These are phyloP conservation scores for Stygiomarasmius scandens DNA, from an alignment of 1,284 basidiomycete genomes.

Conservation along the genomic window DNA sequence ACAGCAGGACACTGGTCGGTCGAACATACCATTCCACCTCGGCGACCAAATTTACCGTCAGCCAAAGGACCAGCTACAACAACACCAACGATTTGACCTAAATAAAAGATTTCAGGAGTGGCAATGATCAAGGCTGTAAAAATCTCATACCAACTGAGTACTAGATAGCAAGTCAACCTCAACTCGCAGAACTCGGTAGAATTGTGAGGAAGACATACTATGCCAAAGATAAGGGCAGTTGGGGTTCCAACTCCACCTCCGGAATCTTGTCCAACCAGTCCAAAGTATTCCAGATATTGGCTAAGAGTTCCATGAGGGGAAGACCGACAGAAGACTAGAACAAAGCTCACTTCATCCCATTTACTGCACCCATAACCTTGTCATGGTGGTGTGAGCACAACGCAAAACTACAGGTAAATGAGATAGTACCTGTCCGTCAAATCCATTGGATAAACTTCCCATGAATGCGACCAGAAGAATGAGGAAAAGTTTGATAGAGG, in stretches of 20 bases:
- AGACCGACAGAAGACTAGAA: neutral
- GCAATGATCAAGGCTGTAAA: neutral
- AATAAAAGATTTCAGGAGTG: neutral
- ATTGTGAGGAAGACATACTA: constrained; percentile 29
- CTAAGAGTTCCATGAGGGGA: constrained; percentile 21
- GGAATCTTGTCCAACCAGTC: constrained; percentile 38
- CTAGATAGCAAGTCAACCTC: neutral
- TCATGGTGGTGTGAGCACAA: neutral
- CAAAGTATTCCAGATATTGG: constrained; percentile 44
- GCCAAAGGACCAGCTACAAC: constrained; percentile 42
- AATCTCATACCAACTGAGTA: constrained; percentile 12
- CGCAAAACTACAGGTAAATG: neutral
- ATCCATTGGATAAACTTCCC: constrained; percentile 47
- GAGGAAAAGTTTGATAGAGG: constrained; percentile 42
- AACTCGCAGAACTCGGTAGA: neutral
- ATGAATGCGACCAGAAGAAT: constrained; percentile 45
- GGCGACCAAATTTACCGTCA: constrained; percentile 48
- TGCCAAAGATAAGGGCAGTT: constrained; percentile 44
- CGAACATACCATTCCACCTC: constrained; percentile 53
- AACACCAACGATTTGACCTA: constrained; percentile 41
- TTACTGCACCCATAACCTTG: constrained; percentile 48
- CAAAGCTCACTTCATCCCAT: constrained; percentile 44
- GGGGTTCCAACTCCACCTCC: constrained; percentile 46
- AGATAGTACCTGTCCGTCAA: constrained; percentile 43
- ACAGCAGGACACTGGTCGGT: neutral